Evolutionary conservation across 345 rosid species (phyloP).

Genomic region (Aegle marmelos): DNA sequence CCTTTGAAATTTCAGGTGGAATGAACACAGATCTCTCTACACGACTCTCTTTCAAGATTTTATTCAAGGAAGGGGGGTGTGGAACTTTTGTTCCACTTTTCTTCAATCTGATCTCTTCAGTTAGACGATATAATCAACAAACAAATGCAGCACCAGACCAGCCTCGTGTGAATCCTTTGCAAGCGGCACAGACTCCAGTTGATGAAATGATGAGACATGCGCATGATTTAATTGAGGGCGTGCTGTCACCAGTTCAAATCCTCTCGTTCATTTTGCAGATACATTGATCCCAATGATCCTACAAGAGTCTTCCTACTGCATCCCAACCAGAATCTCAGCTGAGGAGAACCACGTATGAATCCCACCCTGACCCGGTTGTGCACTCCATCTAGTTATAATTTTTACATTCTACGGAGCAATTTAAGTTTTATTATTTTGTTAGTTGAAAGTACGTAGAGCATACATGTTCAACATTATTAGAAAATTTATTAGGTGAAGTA

Average conservation of each 20-base stretch:
- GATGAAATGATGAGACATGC: conserved; percentile 98
- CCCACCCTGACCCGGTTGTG: conserved; percentile 37
- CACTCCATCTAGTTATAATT: conserved; percentile 26
- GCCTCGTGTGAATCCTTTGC: conserved; percentile 70
- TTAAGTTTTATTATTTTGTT: background rate
- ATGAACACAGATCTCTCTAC: conserved; percentile 72
- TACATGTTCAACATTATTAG: background rate
- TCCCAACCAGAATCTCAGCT: conserved; percentile 70
- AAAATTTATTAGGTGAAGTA: no score
- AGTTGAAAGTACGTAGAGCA: background rate
- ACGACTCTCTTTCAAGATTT: conserved; percentile 80
- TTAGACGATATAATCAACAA: conserved; percentile 66
- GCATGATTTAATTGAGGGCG: conserved; percentile 11
- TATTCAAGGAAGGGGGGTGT: conserved; percentile 94
- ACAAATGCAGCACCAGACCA: conserved; percentile 33
- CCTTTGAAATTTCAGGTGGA: conserved; percentile 41
- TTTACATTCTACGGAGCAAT: background rate
- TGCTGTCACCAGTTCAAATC: background rate
- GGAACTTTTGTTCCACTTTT: conserved; percentile 91
- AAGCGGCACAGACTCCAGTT: conserved; percentile 82
- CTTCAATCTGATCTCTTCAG: conserved; percentile 70
- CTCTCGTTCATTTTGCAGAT: conserved; percentile 47
- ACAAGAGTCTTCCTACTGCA: conserved; percentile 79
- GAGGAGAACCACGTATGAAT: conserved; percentile 77
- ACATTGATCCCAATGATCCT: conserved; percentile 92